phyloP scores from a whole-genome alignment of 225 moss, liverwort and hornwort genomes.

The Marchantia paleacea region DNA sequence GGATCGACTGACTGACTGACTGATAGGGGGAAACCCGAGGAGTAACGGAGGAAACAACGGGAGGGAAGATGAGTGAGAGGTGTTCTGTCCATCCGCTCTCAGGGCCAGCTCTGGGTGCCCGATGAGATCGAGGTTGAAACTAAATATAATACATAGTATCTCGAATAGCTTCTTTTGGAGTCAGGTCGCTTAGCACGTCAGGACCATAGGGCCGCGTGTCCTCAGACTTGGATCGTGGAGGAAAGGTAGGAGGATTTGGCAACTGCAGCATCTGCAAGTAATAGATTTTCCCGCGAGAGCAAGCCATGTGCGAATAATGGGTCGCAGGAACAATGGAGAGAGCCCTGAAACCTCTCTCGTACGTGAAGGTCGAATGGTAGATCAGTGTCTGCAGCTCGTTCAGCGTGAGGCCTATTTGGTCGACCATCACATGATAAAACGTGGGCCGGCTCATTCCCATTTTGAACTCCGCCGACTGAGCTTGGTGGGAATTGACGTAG shows the following conservation, averaged over 20 bases:
- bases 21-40: no score
- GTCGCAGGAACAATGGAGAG: background rate
- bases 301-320: constrained; percentile 2
- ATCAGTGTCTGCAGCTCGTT: background rate
- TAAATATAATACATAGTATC: constrained; percentile 10
- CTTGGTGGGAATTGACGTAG: background rate
- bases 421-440: background rate
- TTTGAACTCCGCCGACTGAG: background rate
- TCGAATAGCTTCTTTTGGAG: background rate
- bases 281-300: background rate
- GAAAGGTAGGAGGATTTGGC: background rate
- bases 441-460: background rate
- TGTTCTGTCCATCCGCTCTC: no score
- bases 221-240: no score
- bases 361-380: constrained; percentile 8
- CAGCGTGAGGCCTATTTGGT: background rate
- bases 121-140: background rate
- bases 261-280: background rate
- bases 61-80: no score
- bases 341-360: background rate
- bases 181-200: background rate
- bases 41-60: no score
- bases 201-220: background rate
- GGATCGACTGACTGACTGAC: no score
- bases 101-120: no score